Base-by-base conservation (phyloP, 176 grass and related monocot species). In the Carex kokanica region DNA sequence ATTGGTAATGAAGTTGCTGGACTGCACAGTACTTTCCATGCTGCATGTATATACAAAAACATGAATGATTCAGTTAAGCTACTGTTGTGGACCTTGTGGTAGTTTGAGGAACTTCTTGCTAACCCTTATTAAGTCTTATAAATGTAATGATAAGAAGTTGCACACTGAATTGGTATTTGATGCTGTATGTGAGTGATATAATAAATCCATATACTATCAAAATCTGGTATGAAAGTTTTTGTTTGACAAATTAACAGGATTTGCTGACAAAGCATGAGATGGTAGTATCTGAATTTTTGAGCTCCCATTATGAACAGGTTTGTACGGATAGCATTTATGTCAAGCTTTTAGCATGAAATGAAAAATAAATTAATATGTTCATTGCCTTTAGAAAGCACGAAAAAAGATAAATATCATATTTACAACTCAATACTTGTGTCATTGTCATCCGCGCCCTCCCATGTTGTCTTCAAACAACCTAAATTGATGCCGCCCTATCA, bases 191-290 rank as follows among this genome's bases (percentile, higher is more conserved):
- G 17, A 73, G 8, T 25, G 43, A 13, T n/a, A 52, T 74, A 41
- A 31, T n/a, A 17, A 43, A 73, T 75, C 47, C 3, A 77, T 51
- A 27, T 55, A 31, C 41, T 77, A 54, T 54, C 0, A 61, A 61
- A 25, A 77, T 71, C 34, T 47, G 16, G 38, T 20, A 71, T 71
- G 38, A 49, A 54, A 54, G 15, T 29, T 77, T 31, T 55, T 54
- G 51, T n/a, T 77, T 77, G 73, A 77, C 13, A 77, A 77, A 9
- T 55, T 85, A 88, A 78, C 85, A 96, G 97, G 97, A 99, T 86
- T 93, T 99, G 93, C 93, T 99, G 59, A 99, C 89, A 32, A 99
- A 88, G 83, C 93, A 99, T 90, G 97, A 99, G 90, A 89, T 63
- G 58, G 88, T 73, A 83, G 91, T 99, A 2, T 87, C 93, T 15